Evolutionary conservation across 495 filamentous ascomycete genomes (phyloP).

Genomic region (Letharia lupina): DNA sequence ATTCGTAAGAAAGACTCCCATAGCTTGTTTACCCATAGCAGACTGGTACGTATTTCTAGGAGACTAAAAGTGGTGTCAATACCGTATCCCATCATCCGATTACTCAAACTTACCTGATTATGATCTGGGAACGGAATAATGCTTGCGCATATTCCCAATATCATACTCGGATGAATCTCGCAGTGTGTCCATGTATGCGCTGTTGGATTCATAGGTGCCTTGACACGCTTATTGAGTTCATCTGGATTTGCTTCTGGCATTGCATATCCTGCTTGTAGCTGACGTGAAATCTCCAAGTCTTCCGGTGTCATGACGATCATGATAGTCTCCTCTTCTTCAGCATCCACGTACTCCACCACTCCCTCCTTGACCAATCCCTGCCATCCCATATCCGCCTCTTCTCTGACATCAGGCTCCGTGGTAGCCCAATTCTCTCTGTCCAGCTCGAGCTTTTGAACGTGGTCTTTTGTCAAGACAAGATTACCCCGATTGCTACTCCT

Average conservation of each 20-base stretch:
- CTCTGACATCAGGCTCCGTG: conserved; percentile 46
- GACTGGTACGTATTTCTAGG: conserved; percentile 99
- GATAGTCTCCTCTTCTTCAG: conserved; percentile 93
- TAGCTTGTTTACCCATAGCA: conserved; percentile 99
- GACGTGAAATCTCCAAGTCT: conserved; percentile 67
- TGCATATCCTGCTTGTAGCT: conserved; percentile 56
- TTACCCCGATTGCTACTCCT: conserved; percentile 62
- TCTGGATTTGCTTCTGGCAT: conserved; percentile 49
- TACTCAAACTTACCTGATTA: conserved; percentile 57
- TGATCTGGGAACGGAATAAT: conserved; percentile 99
- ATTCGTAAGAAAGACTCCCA: conserved; percentile 97
- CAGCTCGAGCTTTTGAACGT: conserved; percentile 59
- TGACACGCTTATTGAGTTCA: conserved; percentile 70
- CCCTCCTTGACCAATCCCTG: conserved; percentile 70
- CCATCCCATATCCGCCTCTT: conserved; percentile 73
- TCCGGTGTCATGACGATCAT: conserved; percentile 99
- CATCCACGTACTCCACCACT: conserved; percentile 89
- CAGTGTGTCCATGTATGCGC: conserved; percentile 93
- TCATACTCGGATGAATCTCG: conserved; percentile 99
- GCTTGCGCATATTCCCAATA: conserved; percentile 92
- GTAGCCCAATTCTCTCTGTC: conserved; percentile 55
- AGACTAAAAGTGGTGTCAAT: conserved; percentile 43
- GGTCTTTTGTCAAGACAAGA: conserved; percentile 73
- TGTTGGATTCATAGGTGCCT: conserved; percentile 69
- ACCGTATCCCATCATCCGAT: conserved; percentile 1